Evolutionary conservation across 2,329 filamentous ascomycete species (phyloP).

Genomic region (Fusarium sp.): DNA sequence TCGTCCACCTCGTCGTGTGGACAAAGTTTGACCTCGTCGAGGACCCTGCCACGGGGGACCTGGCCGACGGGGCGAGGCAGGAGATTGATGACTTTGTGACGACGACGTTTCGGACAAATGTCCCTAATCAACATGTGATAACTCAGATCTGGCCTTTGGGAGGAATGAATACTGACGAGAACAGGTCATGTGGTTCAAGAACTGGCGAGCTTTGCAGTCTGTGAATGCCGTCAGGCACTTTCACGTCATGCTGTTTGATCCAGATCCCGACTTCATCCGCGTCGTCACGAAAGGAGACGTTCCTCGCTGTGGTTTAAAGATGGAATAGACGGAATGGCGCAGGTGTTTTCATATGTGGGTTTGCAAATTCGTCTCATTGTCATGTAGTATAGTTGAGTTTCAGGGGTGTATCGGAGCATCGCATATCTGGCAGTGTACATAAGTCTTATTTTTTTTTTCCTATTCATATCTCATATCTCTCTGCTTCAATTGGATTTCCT

Average conservation of each 20-base stretch:
- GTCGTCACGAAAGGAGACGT: conserved; percentile 81
- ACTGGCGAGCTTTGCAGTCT: conserved; percentile 87
- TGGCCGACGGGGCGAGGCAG: conserved; percentile 72
- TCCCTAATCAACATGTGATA: conserved; percentile 66
- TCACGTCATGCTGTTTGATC: conserved; percentile 89
- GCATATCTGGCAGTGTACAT: background rate
- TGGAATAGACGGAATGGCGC: conserved; percentile 1
- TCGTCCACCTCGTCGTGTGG: conserved; percentile 92
- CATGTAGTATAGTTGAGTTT: background rate
- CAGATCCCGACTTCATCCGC: conserved; percentile 76
- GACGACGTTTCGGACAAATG: conserved; percentile 69
- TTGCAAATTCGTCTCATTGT: background rate
- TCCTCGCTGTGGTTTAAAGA: conserved; percentile 66
- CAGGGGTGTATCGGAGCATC: background rate
- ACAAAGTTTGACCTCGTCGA: conserved; percentile 86
- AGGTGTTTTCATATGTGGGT: background rate
- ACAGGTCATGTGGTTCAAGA: conserved; percentile 69
- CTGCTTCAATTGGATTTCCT: background rate
- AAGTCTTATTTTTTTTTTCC: background rate
- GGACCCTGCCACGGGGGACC: conserved; percentile 71
- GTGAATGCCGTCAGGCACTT: conserved; percentile 92
- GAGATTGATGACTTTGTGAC: conserved; percentile 79
- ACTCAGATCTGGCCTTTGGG: background rate
- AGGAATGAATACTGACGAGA: conserved; percentile 1
- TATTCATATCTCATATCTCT: background rate